Percentiles rank a stretch among this genome's conserved stretches.
phyloP scores from a whole-genome alignment of 306 rosid genomes.

The Medicago ruthenica region DNA sequence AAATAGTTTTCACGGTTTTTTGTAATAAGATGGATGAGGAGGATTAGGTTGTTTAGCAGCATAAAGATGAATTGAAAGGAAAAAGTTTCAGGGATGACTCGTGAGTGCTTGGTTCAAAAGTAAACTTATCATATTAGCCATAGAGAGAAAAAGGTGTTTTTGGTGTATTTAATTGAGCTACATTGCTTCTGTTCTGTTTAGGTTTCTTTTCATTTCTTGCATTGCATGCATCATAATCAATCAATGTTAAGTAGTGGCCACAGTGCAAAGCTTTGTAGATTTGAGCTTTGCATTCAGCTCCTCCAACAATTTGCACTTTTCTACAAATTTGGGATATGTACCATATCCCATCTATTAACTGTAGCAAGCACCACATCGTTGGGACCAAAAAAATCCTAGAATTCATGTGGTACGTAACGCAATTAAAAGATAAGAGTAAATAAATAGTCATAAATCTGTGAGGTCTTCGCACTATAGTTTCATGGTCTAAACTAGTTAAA shows the following conservation, averaged over 20 bases:
- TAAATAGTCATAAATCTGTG: neutral
- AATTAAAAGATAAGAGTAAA: conserved; percentile 24
- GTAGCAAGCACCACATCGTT: conserved; percentile 46
- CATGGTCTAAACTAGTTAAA: too few species aligned
- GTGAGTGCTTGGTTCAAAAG: conserved; percentile 86
- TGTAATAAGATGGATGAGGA: conserved; percentile 56
- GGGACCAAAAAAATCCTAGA: conserved; percentile 36
- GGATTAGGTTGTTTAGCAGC: conserved; percentile 77
- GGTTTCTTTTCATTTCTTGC: conserved; percentile 53
- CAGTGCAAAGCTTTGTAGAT: conserved; percentile 50
- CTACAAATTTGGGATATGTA: conserved; percentile 51
- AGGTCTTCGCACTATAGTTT: too few species aligned
- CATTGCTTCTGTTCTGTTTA: conserved; percentile 52
- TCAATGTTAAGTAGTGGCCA: conserved; percentile 61
- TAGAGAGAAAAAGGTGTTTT: conserved; percentile 40
- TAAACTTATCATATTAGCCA: conserved; percentile 26
- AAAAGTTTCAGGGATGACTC: conserved; percentile 74
- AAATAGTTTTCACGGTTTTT: conserved; percentile 63
- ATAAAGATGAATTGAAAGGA: conserved; percentile 77
- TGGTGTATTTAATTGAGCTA: conserved; percentile 50
- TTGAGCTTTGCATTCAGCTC: conserved; percentile 45
- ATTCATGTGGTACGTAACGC: conserved; percentile 44
- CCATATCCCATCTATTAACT: conserved; percentile 50
- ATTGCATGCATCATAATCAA: conserved; percentile 55
- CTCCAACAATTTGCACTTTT: conserved; percentile 51